Evolutionary conservation across 78 protist genomes (phyloP), one percentile per base, ranked within the genome.

Genomic region (Dictyostelium purpureum): DNA sequence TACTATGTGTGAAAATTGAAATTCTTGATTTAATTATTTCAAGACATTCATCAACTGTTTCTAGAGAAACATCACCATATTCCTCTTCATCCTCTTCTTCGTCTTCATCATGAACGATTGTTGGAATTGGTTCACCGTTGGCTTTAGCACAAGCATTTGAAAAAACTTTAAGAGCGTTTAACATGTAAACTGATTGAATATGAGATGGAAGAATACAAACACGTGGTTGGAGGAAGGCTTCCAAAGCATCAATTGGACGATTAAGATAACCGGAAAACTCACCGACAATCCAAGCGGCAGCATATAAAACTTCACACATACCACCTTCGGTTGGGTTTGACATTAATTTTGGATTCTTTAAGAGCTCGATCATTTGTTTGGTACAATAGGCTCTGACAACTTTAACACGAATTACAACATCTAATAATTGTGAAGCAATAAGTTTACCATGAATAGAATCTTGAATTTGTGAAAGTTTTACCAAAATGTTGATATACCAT

Each of bases 231-330:
- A 96, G 33, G 92, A 98, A 80, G 45, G 87, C 80, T 42, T 66
- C 78, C 43, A 97, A 31, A 59, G 79, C 59, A 4, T 47, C 77
- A 2, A 77, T 19, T 56, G 88, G 88, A 28, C 61, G 75, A n/a
- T 79, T 71, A 2, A 75, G 69, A 57, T 89, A 70, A 7, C 33
- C 73, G 21, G 90, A 12, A 70, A 78, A 97, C 88, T 98, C 99
- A 57, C 98, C 98, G 21, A 77, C 80, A 16, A 97, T 59, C 96
- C 95, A 98, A 19, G 97, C 98, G 2, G 99, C 98, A 0, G 99
- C 98, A 40, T 89, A 63, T 19, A 97, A 75, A 1, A 95, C 98
- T 54, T 87, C 81, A 63, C 88, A 88, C 31, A 61, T 76, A 14
- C 96, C 96, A 40, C 63, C 65, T n/a, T 76, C 94, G 9, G 66